phyloP scores from a whole-genome alignment of 768 basidiomycete genomes.

The Cystofilobasidium capitatum region DNA sequence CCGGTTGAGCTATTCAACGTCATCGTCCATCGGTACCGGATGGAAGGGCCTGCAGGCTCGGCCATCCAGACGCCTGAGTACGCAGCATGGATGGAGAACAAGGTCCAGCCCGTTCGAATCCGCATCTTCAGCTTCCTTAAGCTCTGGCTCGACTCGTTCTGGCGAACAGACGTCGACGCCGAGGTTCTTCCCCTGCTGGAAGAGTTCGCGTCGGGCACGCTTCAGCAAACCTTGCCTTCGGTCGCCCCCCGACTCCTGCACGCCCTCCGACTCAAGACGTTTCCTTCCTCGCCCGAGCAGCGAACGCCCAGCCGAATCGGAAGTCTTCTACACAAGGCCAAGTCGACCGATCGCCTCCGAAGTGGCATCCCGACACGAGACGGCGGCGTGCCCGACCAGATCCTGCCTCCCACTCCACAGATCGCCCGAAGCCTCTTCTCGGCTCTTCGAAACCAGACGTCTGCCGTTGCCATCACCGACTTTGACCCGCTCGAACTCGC shows the following conservation, averaged over 20 bases:
- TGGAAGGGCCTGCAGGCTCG: conserved; percentile 41
- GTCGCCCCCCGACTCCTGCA: conserved; percentile 4
- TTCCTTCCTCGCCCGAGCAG: neutral
- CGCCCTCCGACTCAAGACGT: neutral
- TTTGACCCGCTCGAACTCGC: conserved; percentile 88
- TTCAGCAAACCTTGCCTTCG: neutral
- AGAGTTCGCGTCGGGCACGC: conserved; percentile 32
- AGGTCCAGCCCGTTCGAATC: conserved; percentile 75
- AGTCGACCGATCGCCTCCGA: conserved; percentile 12
- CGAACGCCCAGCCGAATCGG: neutral
- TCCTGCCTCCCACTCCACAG: conserved; percentile 11
- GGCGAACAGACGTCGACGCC: conserved; percentile 68
- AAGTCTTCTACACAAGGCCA: neutral
- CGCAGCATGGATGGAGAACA: conserved; percentile 71
- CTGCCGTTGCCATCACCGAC: conserved; percentile 48
- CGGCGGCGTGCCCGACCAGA: neutral
- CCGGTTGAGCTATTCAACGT: conserved; percentile 66
- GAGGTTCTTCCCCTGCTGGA: conserved; percentile 44
- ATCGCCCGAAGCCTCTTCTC: conserved; percentile 12
- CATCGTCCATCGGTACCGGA: conserved; percentile 72
- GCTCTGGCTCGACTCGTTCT: conserved; percentile 84
- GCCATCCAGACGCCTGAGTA: conserved; percentile 44
- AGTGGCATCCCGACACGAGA: neutral
- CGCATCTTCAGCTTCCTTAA: conserved; percentile 89
- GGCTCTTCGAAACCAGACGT: conserved; percentile 7